These are phyloP conservation scores for Cymodocea nodosa DNA, from an alignment of 116 monocot genomes.

Conservation along the genomic window DNA sequence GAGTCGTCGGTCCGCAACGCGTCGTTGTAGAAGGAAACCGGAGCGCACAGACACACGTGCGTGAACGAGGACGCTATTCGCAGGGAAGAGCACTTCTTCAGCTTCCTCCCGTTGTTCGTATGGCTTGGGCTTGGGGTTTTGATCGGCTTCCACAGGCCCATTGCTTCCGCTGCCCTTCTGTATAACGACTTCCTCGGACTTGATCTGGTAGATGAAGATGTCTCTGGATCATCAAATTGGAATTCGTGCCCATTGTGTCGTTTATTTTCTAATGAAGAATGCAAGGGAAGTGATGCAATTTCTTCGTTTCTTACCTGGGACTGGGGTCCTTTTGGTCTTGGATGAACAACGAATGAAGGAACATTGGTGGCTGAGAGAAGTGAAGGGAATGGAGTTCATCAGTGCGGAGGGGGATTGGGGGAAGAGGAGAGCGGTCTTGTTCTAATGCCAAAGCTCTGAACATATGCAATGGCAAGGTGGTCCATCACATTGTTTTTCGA, in stretches of 20 bases:
- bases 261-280: neutral
- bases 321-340: constrained; percentile 26
- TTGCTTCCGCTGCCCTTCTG: constrained; percentile 36
- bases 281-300: neutral
- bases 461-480: constrained; percentile 14
- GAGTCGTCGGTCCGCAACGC: constrained; percentile 21
- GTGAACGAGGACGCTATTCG: constrained; percentile 51
- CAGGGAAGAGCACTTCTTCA: constrained; percentile 53
- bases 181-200: constrained; percentile 55
- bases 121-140: neutral
- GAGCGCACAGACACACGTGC: constrained; percentile 65
- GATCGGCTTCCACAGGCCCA: constrained; percentile 41
- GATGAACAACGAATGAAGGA: constrained; percentile 41
- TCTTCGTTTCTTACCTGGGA: constrained; percentile 26
- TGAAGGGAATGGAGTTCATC: constrained; percentile 19
- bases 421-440: constrained; percentile 3
- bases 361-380: constrained; percentile 14
- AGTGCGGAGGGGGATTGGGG: neutral
- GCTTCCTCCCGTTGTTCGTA: constrained; percentile 8
- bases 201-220: neutral
- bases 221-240: neutral
- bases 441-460: neutral
- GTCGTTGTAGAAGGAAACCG: constrained; percentile 54
- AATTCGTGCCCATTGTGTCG: neutral
- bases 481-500: constrained; percentile 7